Base-by-base conservation (phyloP, 495 filamentous ascomycete species). In the Amphirosellinia nigrospora region DNA sequence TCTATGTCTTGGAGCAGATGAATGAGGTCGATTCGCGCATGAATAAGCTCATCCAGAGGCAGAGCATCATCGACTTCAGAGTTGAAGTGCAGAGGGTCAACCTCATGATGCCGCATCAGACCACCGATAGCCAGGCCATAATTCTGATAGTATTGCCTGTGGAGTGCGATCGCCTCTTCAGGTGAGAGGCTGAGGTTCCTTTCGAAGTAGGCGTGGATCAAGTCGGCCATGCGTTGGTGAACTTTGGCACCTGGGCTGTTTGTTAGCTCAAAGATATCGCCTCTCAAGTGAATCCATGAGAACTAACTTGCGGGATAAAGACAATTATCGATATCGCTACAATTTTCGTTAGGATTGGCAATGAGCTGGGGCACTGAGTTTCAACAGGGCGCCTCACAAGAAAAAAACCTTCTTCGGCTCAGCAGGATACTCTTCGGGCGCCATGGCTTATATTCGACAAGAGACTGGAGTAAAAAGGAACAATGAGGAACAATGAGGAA, bases 101-200 rank as follows among this genome's bases (percentile, higher is more conserved):
- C 91, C 76, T 91, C 89, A 76, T 95, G 93, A 78, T 94, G 89
- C 38, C 89, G 88, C 15, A 93, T 91, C 11, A 96, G 82, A 0
- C 93, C 93, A 74, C 92, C 89, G 71, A 96, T 91, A 5, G 93
- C 92, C 4, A 95, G 88, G 28, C 93, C 93, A 76, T 96, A 96
- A 63, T 89, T 87, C 70, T 86, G 86, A 80, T 94, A 95, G 83
- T 96, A 95, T 70, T 87, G 87, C 75, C 86, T 82, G 75, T 94
- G 93, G 13, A 96, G 89, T 70, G 86, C 79, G 63, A 81, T 84
- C 41, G 93, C 92, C 70, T 93, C 92, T 63, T 87, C 82, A 39
- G 78, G 72, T 32, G 82, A 83, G 4, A 96, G 84, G 48, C 84
- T 84, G 16, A 94, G 87, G 76, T 93, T 88, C 53, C 82, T 87